Evolutionary conservation across 1,284 basidiomycete genomes (phyloP).

Genomic region (Peniophora sp.): DNA sequence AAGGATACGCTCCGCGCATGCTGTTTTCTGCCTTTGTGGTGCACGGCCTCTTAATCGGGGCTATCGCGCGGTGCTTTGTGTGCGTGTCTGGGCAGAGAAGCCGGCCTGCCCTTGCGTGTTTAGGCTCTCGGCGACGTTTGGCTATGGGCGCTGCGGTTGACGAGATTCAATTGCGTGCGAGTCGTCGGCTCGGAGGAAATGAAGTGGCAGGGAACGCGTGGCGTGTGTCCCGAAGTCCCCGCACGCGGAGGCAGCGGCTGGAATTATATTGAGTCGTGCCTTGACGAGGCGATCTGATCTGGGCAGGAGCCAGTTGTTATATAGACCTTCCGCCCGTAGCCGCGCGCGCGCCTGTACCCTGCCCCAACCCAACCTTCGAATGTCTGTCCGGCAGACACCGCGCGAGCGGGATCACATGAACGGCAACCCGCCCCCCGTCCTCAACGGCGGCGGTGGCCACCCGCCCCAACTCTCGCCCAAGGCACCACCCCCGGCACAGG

Average conservation of each 20-base stretch:
- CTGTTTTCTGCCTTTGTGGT: no score
- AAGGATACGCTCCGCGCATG: no score
- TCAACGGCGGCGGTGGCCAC: conserved; percentile 31
- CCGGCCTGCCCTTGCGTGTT: no score
- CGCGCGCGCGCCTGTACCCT: conserved; percentile 17
- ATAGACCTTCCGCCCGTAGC: conserved; percentile 15
- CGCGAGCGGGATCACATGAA: conserved; percentile 51
- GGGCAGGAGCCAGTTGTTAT: conserved; percentile 17
- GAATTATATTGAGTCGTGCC: background rate
- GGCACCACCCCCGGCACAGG: conserved; percentile 26
- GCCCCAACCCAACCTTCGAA: conserved; percentile 23
- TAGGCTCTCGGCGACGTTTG: no score
- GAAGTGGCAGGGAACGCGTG: background rate
- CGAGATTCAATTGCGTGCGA: no score
- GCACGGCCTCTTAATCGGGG: no score
- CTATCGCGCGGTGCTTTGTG: no score
- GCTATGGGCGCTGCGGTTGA: no score
- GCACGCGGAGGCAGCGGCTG: background rate
- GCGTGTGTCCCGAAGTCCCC: background rate
- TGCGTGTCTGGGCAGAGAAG: no score
- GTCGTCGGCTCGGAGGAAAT: background rate
- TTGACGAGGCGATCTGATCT: background rate
- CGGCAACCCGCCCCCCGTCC: conserved; percentile 35
- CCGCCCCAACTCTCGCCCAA: conserved; percentile 29
- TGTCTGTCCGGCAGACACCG: conserved; percentile 57